Base-by-base conservation (phyloP, 768 basidiomycete genomes). In the Peribolospora kevripleyi region DNA sequence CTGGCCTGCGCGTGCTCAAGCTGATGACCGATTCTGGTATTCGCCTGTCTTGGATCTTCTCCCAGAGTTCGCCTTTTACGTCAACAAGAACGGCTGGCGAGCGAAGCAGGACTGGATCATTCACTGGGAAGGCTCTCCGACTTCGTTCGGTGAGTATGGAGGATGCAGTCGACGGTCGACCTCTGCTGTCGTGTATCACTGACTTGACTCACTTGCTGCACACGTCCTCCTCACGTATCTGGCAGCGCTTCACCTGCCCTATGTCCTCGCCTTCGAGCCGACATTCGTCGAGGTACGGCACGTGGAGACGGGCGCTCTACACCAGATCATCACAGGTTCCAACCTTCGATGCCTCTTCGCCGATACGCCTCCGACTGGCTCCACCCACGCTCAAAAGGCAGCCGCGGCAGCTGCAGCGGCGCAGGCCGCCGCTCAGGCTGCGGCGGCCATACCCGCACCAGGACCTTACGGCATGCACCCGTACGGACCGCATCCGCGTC, bases 31-130 rank as follows among this genome's bases (percentile, higher is more conserved):
- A 45, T 1, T 45, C 43, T 45, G 43, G 43, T 25, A 1, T 25
- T 25, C 25, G 43, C 8, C 51, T 8, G 1, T 6, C 7, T 49
- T 65, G 41, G 59, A 56, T n/a, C 56, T n/a, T 52, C 43, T 54
- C 45, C 42, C 61, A 93, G 93, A 97, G 69, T 98, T 95, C 66
- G 93, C 93, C 0, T 97, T 98, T 66, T 97, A 95, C 67, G 88
- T 98, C 60, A 91, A 97, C 69, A 86, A 84, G 72, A 90, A 80
- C 58, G 93, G 93, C 3, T 82, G 86, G 71, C 73, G 87, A 58
- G 85, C 90, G 51, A 73, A 84, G 53, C 81, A 77, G 59, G 80
- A 85, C 55, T 97, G 95, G 72, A 84, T 90, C 75, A 84, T 97
- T 10, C 75, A 84, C 59, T 98, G 93, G 93, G 91, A 97, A 68